Evolutionary conservation across 2,329 filamentous ascomycete genomes (phyloP).

Genomic region (Penicillium sp.): DNA sequence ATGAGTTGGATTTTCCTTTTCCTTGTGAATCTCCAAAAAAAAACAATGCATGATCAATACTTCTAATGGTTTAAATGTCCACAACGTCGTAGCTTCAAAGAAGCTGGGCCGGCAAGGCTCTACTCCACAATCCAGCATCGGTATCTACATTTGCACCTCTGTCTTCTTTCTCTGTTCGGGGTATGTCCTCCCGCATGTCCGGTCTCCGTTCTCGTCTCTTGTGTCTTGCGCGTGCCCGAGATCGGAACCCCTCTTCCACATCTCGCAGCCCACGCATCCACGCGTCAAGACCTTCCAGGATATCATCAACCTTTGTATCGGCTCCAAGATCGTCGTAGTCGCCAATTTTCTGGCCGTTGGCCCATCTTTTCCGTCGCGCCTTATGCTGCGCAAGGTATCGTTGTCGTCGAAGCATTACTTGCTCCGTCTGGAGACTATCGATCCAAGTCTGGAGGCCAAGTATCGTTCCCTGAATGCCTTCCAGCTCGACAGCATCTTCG

Average conservation of each 20-base stretch:
- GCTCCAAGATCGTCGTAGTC: slow-evolving; percentile 7
- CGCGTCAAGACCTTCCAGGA: slow-evolving; percentile 40
- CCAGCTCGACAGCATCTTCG: slow-evolving; percentile 35
- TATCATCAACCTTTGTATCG: slow-evolving; percentile 28
- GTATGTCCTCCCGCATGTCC: neutral
- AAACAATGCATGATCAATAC: neutral
- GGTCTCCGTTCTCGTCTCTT: slow-evolving; percentile 42
- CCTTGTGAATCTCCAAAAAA: slow-evolving; percentile 4
- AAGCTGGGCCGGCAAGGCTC: neutral
- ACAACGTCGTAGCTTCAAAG: neutral
- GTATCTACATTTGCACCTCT: neutral
- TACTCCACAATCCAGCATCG: neutral
- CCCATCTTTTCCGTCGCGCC: slow-evolving; percentile 18
- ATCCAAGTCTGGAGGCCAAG: slow-evolving; percentile 37
- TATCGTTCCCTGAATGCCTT: slow-evolving; percentile 37
- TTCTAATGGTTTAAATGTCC: neutral
- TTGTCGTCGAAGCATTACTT: slow-evolving; percentile 4
- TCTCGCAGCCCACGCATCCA: slow-evolving; percentile 47
- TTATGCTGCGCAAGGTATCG: slow-evolving; percentile 10
- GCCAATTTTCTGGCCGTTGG: slow-evolving; percentile 7
- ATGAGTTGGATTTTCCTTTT: slow-evolving; percentile 10
- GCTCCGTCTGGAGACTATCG: slow-evolving; percentile 25
- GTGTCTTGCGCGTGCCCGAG: slow-evolving; percentile 60
- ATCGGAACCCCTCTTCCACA: slow-evolving; percentile 39
- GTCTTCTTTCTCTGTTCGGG: neutral